A percentile compares a stretch with the other conserved stretches of the same genome.
These are phyloP conservation scores for Monosporascus sp. DNA, from an alignment of 2,329 filamentous ascomycete species.

Conservation along the genomic window DNA sequence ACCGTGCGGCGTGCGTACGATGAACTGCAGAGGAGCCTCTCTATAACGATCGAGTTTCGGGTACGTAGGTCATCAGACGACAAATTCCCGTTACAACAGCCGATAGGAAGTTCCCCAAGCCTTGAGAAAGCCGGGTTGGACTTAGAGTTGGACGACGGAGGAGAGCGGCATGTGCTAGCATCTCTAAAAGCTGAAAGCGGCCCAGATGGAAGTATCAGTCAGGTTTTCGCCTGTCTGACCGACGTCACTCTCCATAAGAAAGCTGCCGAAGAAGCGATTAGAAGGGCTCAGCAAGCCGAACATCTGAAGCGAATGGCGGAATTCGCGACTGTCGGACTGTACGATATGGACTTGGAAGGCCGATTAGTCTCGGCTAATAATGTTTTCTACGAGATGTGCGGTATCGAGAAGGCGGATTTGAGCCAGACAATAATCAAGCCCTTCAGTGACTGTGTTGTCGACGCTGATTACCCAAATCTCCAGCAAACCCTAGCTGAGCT, in stretches of 20 bases:
- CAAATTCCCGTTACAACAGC: constrained; percentile 19
- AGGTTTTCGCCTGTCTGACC: constrained; percentile 45
- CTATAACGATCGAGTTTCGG: constrained; percentile 44
- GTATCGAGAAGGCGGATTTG: constrained; percentile 40
- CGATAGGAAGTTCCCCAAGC: constrained; percentile 29
- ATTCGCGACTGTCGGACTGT: constrained; percentile 51
- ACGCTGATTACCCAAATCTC: constrained; percentile 39
- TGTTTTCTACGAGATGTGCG: constrained; percentile 49
- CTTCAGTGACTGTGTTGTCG: constrained; percentile 39
- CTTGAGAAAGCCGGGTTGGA: constrained; percentile 32
- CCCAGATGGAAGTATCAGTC: constrained; percentile 37
- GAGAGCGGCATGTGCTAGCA: constrained; percentile 41
- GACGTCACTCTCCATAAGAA: constrained; percentile 48
- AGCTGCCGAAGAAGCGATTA: constrained; percentile 43
- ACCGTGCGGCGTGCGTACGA: constrained; percentile 38
- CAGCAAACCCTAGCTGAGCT: constrained; percentile 36
- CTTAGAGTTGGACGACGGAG: constrained; percentile 24
- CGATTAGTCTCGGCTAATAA: constrained; percentile 47
- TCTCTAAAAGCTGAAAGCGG: constrained; percentile 43
- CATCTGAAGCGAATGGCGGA: constrained; percentile 52
- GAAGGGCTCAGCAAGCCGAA: constrained; percentile 46
- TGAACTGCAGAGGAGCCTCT: constrained; percentile 32
- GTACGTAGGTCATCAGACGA: constrained; percentile 25
- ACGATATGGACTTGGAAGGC: constrained; percentile 47
- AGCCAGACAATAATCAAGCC: constrained; percentile 34